Percentiles rank a stretch among this genome's conserved stretches.
Conservation (phyloP, 768 basidiomycete genomes). For the Xanthoconium stramineum region DNA sequence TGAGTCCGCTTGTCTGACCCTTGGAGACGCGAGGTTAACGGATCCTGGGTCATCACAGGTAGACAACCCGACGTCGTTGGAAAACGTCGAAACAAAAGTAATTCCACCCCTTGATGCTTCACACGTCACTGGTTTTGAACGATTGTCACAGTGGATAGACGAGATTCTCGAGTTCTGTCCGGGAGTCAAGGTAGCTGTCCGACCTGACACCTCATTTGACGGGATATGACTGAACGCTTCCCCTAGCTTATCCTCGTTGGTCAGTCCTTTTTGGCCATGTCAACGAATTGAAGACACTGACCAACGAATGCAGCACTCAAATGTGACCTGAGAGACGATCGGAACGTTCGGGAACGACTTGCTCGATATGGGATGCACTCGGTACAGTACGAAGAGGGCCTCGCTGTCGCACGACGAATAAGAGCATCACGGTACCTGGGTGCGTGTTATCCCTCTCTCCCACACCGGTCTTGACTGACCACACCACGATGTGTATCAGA, state of each 20-base stretch:
- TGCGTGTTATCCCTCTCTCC: slow-evolving; percentile 35
- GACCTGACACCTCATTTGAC: not conserved
- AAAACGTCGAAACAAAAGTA: slow-evolving; percentile 94
- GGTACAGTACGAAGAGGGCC: slow-evolving; percentile 90
- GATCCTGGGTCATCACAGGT: slow-evolving; percentile 44
- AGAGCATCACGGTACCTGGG: slow-evolving; percentile 91
- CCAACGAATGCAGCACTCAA: slow-evolving; percentile 65
- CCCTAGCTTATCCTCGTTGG: slow-evolving; percentile 82
- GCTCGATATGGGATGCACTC: slow-evolving; percentile 66
- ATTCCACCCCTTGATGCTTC: not conserved
- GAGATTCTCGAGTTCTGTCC: slow-evolving; percentile 92
- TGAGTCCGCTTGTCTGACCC: slow-evolving; percentile 43
- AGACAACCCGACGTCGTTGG: slow-evolving; percentile 91
- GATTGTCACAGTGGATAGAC: slow-evolving; percentile 80
- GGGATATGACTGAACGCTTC: slow-evolving; percentile 3
- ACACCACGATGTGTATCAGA: slow-evolving; percentile 43
- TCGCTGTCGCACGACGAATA: slow-evolving; percentile 85
- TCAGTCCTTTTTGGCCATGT: slow-evolving; percentile 38
- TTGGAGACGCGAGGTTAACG: too few species aligned
- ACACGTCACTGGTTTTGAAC: not conserved
- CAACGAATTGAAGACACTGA: slow-evolving; percentile 8
- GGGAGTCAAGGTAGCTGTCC: slow-evolving; percentile 79
- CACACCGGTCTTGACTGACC: not conserved
- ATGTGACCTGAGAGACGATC: slow-evolving; percentile 92
- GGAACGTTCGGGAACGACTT: slow-evolving; percentile 64